Percentiles rank a stretch among this genome's conserved stretches.
Evolutionary conservation across 2,329 filamentous ascomycete genomes (phyloP).

Genomic region (Fusarium sterilihyphosum): DNA sequence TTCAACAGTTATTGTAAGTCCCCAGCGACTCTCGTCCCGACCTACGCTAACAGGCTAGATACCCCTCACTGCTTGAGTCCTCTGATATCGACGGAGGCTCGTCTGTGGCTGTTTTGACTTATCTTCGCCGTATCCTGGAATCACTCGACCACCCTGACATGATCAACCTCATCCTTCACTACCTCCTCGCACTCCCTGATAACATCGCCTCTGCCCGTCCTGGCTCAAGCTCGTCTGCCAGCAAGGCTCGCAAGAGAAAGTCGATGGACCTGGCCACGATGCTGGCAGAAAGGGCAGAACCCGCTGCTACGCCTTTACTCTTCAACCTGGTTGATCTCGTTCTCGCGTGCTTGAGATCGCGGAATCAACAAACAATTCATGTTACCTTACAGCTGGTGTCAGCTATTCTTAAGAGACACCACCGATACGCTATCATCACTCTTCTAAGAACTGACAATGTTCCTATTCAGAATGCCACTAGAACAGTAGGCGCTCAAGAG

Average conservation of each 20-base stretch:
- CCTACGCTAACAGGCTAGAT: conserved; percentile 61
- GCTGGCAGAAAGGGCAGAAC: conserved; percentile 78
- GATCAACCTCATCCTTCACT: conserved; percentile 92
- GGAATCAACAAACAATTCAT: conserved; percentile 87
- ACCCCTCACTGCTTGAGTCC: conserved; percentile 94
- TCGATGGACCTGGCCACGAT: conserved; percentile 88
- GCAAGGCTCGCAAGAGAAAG: conserved; percentile 81
- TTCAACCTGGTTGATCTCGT: conserved; percentile 96
- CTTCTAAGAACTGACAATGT: conserved; percentile 74
- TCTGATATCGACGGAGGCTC: conserved; percentile 97
- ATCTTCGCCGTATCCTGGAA: conserved; percentile 89
- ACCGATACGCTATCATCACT: conserved; percentile 83
- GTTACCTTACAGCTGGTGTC: conserved; percentile 90
- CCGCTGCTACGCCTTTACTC: conserved; percentile 79
- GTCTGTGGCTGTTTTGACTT: conserved; percentile 93
- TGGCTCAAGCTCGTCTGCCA: conserved; percentile 62
- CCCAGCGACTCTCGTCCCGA: neutral
- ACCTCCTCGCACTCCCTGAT: conserved; percentile 85
- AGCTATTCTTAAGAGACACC: conserved; percentile 86
- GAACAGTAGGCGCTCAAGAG: conserved; percentile 79
- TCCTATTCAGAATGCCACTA: conserved; percentile 62
- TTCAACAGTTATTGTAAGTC: conserved; percentile 88
- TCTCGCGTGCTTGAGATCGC: conserved; percentile 83
- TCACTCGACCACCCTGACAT: conserved; percentile 93
- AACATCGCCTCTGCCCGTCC: conserved; percentile 49